phyloP scores from a whole-genome alignment of 1,284 basidiomycete genomes.

The Austroboletus niveus region DNA sequence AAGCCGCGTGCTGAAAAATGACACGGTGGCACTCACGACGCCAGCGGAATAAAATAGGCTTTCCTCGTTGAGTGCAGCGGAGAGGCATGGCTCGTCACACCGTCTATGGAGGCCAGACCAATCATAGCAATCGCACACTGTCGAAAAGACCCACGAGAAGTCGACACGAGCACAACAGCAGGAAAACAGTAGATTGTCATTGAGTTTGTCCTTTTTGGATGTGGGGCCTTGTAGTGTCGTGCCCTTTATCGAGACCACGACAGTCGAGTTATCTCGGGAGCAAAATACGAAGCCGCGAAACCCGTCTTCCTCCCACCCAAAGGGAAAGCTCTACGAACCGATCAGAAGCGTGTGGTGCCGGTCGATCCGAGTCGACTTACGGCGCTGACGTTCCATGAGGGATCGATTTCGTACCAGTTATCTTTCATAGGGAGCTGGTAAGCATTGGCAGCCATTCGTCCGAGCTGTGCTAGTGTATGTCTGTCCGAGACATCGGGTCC shows the following conservation, averaged over 20 bases:
- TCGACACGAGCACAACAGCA: slow-evolving; percentile 97
- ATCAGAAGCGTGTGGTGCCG: slow-evolving; percentile 3
- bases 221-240: slow-evolving; percentile 84
- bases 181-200: slow-evolving; percentile 95
- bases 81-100: slow-evolving; percentile 84
- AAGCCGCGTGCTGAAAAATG: background rate
- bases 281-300: slow-evolving; percentile 91
- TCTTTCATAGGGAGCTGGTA: slow-evolving; percentile 69
- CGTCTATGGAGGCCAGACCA: slow-evolving; percentile 54
- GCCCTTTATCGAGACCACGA: slow-evolving; percentile 93
- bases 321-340: slow-evolving; percentile 67
- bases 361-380: slow-evolving; percentile 43
- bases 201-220: slow-evolving; percentile 91
- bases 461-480: slow-evolving; percentile 82
- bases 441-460: slow-evolving; percentile 90
- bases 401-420: slow-evolving; percentile 84
- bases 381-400: slow-evolving; percentile 60
- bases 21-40: slow-evolving; percentile 49
- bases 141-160: slow-evolving; percentile 77
- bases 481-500: slow-evolving; percentile 78
- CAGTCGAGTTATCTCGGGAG: slow-evolving; percentile 77
- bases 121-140: slow-evolving; percentile 89
- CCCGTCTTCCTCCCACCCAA: slow-evolving; percentile 92
- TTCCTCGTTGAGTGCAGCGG: slow-evolving; percentile 82
- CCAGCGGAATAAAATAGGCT: slow-evolving; percentile 89